Conservation (phyloP, 257 asterid genomes). For the Primulina eburnea region DNA sequence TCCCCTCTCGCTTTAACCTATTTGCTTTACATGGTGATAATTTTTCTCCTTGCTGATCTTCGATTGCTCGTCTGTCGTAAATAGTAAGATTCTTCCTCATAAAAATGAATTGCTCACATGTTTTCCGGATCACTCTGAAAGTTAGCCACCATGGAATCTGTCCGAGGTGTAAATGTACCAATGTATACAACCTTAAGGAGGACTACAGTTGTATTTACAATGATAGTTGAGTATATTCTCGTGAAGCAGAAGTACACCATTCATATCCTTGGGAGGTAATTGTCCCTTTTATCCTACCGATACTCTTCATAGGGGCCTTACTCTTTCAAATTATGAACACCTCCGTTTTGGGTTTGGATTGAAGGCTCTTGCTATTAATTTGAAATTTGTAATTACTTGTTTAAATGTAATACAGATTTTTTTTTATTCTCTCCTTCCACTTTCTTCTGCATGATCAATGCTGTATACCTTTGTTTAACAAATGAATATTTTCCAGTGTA, state of each 20-base stretch:
- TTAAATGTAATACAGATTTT: too few species aligned
- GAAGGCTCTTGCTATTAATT: too few species aligned
- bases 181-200: conserved; percentile 96
- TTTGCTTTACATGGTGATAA: conserved; percentile 79
- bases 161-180: conserved; percentile 91
- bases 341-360: background rate
- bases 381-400: too few species aligned
- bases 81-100: conserved; percentile 12
- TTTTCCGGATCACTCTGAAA: conserved; percentile 50
- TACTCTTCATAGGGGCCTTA: background rate
- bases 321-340: background rate
- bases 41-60: conserved; percentile 21
- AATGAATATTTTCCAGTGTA: conserved; percentile 62
- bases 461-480: conserved; percentile 24
- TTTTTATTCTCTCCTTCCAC: background rate
- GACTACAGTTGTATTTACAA: conserved; percentile 86
- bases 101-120: conserved; percentile 16
- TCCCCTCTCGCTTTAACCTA: conserved; percentile 72
- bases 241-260: conserved; percentile 60
- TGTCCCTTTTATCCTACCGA: conserved; percentile 14
- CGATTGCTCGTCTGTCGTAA: conserved; percentile 1
- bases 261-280: conserved; percentile 70
- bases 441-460: background rate
- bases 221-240: conserved; percentile 71
- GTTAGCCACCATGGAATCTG: conserved; percentile 91